A percentile compares a stretch with the other conserved stretches of the same genome.
These are phyloP conservation scores for Corymbia citriodora DNA, from an alignment of 441 rosid species.

Conservation along the genomic window DNA sequence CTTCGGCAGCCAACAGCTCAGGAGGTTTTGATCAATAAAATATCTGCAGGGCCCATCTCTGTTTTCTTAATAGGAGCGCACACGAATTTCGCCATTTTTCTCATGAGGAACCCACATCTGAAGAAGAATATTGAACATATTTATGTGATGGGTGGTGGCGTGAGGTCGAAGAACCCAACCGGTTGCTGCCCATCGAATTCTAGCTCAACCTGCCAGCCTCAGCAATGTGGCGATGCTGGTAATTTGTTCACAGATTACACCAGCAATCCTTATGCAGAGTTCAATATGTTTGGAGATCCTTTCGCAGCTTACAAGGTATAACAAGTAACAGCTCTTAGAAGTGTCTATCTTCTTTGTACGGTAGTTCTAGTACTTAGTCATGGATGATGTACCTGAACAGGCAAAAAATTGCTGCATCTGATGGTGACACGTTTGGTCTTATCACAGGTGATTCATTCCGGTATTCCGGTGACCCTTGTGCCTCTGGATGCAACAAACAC, in stretches of 20 bases:
- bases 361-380: background rate
- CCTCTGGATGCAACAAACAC: slow-evolving; percentile 94
- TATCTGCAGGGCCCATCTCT: slow-evolving; percentile 67
- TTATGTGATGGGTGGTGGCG: slow-evolving; percentile 84
- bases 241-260: slow-evolving; percentile 57
- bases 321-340: background rate
- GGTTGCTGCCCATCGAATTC: slow-evolving; percentile 56
- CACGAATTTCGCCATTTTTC: slow-evolving; percentile 72
- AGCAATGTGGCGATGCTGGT: slow-evolving; percentile 60
- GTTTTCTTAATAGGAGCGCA: slow-evolving; percentile 55
- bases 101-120: slow-evolving; percentile 66
- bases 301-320: slow-evolving; percentile 81
- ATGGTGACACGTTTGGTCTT: background rate
- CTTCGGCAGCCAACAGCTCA: slow-evolving; percentile 71
- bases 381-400: background rate
- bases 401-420: background rate
- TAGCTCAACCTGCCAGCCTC: slow-evolving; percentile 33
- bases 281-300: slow-evolving; percentile 80
- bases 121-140: slow-evolving; percentile 72
- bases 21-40: slow-evolving; percentile 53
- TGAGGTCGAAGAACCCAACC: slow-evolving; percentile 50
- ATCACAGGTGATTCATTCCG: slow-evolving; percentile 78
- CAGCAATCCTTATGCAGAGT: slow-evolving; percentile 86
- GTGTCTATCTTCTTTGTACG: background rate
- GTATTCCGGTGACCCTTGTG: slow-evolving; percentile 74